phyloP scores from a whole-genome alignment of 129 eudicot genomes.

The Escallonia herrerae region DNA sequence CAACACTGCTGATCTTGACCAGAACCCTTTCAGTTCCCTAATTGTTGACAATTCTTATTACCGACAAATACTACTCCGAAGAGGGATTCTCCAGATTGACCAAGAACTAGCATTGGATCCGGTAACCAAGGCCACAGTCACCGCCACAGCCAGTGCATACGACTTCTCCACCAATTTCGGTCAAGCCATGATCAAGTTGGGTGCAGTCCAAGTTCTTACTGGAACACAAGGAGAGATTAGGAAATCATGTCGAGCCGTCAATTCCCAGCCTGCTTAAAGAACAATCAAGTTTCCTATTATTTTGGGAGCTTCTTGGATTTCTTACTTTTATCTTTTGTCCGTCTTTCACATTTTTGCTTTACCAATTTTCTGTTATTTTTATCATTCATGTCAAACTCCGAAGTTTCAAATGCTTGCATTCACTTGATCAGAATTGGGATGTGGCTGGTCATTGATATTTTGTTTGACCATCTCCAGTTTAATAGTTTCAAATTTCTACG shows the following conservation, averaged over 20 bases:
- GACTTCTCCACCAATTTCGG: slow-evolving; percentile 38
- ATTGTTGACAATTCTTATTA: slow-evolving; percentile 49
- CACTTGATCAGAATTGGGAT: no score
- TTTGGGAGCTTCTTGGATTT: no score
- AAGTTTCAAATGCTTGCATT: no score
- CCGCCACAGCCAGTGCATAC: slow-evolving; percentile 13
- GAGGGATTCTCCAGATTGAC: slow-evolving; percentile 55
- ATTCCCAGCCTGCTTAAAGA: background rate
- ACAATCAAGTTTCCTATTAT: no score
- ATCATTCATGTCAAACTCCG: no score
- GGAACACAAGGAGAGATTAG: slow-evolving; percentile 60
- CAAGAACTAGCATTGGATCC: slow-evolving; percentile 45
- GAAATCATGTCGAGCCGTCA: slow-evolving; percentile 41
- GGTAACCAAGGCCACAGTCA: slow-evolving; percentile 28
- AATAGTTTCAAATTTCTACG: no score
- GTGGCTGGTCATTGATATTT: no score
- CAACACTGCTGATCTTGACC: slow-evolving; percentile 32
- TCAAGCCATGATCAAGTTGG: slow-evolving; percentile 59
- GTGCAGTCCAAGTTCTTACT: slow-evolving; percentile 40
- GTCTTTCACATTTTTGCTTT: no score
- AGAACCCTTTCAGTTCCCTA: slow-evolving; percentile 31
- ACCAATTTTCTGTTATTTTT: no score
- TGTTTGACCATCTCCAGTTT: no score
- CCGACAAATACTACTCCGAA: slow-evolving; percentile 21
- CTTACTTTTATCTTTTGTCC: no score